Evolutionary conservation across 225 moss, liverwort and hornwort species (phyloP).

Genomic region (Polytrichum commune): DNA sequence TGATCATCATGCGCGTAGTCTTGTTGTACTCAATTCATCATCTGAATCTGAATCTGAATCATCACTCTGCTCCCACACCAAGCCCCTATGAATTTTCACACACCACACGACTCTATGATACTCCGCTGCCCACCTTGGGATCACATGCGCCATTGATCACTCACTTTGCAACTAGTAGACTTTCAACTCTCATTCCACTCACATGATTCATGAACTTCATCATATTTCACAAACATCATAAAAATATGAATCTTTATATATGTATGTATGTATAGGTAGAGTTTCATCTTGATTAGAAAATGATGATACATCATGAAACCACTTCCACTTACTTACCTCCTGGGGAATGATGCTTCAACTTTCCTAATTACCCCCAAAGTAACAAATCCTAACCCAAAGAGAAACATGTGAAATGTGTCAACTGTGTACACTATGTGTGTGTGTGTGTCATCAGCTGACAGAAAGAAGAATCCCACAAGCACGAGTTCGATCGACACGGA

Average conservation of each 20-base stretch:
- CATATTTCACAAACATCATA: neutral
- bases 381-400: too few species aligned
- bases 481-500: too few species aligned
- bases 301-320: neutral
- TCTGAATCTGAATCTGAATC: neutral
- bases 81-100: neutral
- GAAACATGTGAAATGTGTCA: too few species aligned
- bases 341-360: too few species aligned
- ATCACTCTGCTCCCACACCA: slow-evolving; percentile 5
- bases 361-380: too few species aligned
- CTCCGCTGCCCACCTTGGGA: neutral
- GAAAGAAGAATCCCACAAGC: too few species aligned
- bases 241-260: neutral
- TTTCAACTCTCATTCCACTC: neutral
- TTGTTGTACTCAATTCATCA: too few species aligned
- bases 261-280: neutral
- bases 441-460: too few species aligned
- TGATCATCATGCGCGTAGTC: too few species aligned
- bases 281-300: neutral
- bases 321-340: too few species aligned
- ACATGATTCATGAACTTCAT: neutral
- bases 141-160: neutral
- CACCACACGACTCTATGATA: neutral
- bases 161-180: neutral
- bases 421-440: too few species aligned